Conservation (phyloP, 2,329 filamentous ascomycete species). For the Colletotrichum sublineola region DNA sequence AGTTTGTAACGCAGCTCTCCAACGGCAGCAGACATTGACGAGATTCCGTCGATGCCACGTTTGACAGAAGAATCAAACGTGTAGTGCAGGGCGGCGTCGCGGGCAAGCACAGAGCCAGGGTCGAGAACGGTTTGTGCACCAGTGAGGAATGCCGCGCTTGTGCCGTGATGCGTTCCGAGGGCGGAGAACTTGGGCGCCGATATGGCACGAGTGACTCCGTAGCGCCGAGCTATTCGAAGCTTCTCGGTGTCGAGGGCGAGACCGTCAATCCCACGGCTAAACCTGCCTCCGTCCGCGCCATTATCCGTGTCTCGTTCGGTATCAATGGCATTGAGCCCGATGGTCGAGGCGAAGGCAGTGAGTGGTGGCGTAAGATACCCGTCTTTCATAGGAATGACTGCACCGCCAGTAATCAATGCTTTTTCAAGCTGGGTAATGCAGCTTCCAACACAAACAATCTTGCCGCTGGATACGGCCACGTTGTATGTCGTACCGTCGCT, state of each 20-base stretch:
- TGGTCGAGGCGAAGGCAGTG: conserved; percentile 69
- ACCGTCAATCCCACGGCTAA: conserved; percentile 71
- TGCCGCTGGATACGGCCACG: conserved; percentile 65
- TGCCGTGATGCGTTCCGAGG: conserved; percentile 64
- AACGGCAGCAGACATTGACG: conserved; percentile 67
- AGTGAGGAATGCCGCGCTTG: conserved; percentile 70
- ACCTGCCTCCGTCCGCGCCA: conserved; percentile 59
- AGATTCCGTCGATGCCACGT: conserved; percentile 51
- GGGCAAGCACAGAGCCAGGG: conserved; percentile 64
- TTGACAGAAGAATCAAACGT: conserved; percentile 65
- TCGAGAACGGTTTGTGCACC: conserved; percentile 61
- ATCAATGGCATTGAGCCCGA: conserved; percentile 75
- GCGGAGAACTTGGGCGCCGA: conserved; percentile 64
- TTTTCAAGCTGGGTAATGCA: conserved; percentile 61
- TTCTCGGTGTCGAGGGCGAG: conserved; percentile 70
- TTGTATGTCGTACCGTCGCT: conserved; percentile 56
- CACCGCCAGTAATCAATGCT: conserved; percentile 49
- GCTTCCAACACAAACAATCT: conserved; percentile 68
- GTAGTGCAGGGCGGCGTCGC: conserved; percentile 70
- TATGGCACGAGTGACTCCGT: conserved; percentile 71
- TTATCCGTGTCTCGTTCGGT: conserved; percentile 68
- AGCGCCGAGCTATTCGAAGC: conserved; percentile 63
- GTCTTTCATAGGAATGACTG: conserved; percentile 63
- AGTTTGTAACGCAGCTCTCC: conserved; percentile 66
- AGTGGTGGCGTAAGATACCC: conserved; percentile 72